Evolutionary conservation across 2,329 filamentous ascomycete species (phyloP), one percentile per base, ranked within the genome.

Genomic region (Alternaria ventricosa): DNA sequence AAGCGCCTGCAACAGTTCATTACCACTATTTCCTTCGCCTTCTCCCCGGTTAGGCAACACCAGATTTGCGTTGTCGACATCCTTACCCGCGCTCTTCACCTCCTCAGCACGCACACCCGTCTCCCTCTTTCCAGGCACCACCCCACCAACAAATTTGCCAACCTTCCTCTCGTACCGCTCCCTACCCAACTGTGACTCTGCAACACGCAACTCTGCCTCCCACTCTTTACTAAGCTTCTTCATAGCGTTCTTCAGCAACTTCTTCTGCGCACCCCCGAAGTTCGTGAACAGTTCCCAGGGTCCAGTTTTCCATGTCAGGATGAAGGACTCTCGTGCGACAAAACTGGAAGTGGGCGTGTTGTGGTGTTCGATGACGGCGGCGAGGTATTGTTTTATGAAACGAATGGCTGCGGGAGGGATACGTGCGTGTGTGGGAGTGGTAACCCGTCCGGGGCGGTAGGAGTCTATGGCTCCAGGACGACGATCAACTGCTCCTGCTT

Each of bases 321-420:
- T 28, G 15, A 75, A 76, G 0, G 27, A 25, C 10, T 75, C 70
- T 11, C 71, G 59, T 5, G 28, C 53, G 0, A 22, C 20, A 41
- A 73, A 74, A 4, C 6, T 8, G 8, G 45, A 45, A 4, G 46
- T 22, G n/a, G 67, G 65, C 0, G 55, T 41, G 43, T 67, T 68
- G 59, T 75, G 66, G 22, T 71, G 68, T 33, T 76, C 71, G 11
- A 75, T 51, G 0, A 75, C 64, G 7, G 69, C 69, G 10, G 46
- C 51, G 33, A 75, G 70, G 36, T 71, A 75, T 4, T 50, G 12
- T 1, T 44, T 60, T 20, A 67, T 64, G 64, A 75, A 75, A 10
- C 57, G 47, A 2, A 33, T 23, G 5, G 66, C 66, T 1, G 67
- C 44, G 5, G 50, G 41, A 9, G 61, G 22, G 18, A 63, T 30